Evolutionary conservation across 2,329 filamentous ascomycete genomes (phyloP), one percentile per base, ranked within the genome.

Genomic region (Fusarium graminum): DNA sequence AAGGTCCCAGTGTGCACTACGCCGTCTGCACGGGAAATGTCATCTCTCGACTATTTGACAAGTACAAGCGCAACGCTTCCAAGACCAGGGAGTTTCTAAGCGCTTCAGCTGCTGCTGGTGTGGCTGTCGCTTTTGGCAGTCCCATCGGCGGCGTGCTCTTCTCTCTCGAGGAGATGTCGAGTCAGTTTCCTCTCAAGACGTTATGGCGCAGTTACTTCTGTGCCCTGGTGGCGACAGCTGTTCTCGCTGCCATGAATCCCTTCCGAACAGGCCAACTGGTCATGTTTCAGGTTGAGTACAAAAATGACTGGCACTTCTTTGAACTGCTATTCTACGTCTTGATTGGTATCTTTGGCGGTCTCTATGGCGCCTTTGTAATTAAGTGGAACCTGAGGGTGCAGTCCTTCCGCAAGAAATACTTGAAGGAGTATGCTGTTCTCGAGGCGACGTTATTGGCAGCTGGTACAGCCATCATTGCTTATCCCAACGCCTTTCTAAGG

Each of bases 121-220:
- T 99, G 6, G 95, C 92, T 4, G 95, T 99, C 29, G 95, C 95
- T 22, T 99, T 99, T 77, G 95, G 95, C 63, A 97, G 93, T 80
- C 95, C 95, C 2, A 99, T 99, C 64, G 95, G 95, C 52, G 95
- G 95, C 17, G 95, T 99, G 4, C 81, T 99, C 16, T 99, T 99
- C 80, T 97, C 94, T 4, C 82, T 99, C 8, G 95, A 99, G 81
- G 95, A 99, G 82, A 97, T 99, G 91, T 94, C 94, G 16, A 96
- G 89, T 58, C 91, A 97, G 74, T 99, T 99, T 71, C 95, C 95
- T 0, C 86, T 99, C 19, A 98, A 98, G 80, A 99, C 95, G 1
- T 88, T 99, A 79, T 98, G 95, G 95, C 87, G 95, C 71, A 97
- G 93, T 76, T 99, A 98, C 77, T 98, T 99, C 77, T 99, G 95